phyloP scores from a whole-genome alignment of 768 basidiomycete genomes.

The Mycena galopus region DNA sequence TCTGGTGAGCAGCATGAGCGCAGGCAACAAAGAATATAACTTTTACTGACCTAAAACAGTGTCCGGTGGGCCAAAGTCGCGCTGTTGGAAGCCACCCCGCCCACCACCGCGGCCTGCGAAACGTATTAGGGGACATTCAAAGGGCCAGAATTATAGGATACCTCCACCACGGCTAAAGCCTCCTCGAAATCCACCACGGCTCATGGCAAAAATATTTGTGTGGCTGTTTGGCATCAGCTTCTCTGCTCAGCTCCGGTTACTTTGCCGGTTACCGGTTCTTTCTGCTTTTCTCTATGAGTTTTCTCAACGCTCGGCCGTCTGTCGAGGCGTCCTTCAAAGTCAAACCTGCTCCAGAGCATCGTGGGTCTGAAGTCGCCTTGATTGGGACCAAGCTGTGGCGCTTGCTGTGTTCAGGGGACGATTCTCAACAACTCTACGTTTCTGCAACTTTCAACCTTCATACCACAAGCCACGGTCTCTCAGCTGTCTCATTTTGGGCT shows the following conservation, averaged over 20 bases:
- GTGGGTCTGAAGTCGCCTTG: constrained; percentile 21
- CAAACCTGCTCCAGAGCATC: constrained; percentile 21
- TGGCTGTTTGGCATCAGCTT: not conserved
- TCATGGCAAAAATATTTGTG: constrained; percentile 51
- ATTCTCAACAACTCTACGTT: constrained; percentile 21
- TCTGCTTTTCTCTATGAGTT: not conserved
- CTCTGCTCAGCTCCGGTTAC: not conserved
- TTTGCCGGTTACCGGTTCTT: not conserved
- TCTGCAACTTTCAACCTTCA: constrained; percentile 24
- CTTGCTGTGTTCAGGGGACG: constrained; percentile 4
- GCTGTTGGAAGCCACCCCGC: constrained; percentile 79
- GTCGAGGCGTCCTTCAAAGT: constrained; percentile 7
- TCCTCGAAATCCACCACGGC: constrained; percentile 62
- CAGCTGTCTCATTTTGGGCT: constrained; percentile 43
- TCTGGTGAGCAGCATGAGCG: constrained; percentile 62
- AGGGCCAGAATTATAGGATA: constrained; percentile 35
- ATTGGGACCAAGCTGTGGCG: constrained; percentile 14
- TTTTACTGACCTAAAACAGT: constrained; percentile 71
- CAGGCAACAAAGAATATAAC: constrained; percentile 11
- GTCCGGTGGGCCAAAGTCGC: constrained; percentile 85
- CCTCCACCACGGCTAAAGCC: constrained; percentile 67
- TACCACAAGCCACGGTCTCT: constrained; percentile 1
- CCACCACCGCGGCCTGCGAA: constrained; percentile 69
- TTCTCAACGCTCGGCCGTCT: constrained; percentile 8
- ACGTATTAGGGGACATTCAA: constrained; percentile 43